phyloP scores from a whole-genome alignment of 208 protist genomes.

The Novymonas esmeraldas region DNA sequence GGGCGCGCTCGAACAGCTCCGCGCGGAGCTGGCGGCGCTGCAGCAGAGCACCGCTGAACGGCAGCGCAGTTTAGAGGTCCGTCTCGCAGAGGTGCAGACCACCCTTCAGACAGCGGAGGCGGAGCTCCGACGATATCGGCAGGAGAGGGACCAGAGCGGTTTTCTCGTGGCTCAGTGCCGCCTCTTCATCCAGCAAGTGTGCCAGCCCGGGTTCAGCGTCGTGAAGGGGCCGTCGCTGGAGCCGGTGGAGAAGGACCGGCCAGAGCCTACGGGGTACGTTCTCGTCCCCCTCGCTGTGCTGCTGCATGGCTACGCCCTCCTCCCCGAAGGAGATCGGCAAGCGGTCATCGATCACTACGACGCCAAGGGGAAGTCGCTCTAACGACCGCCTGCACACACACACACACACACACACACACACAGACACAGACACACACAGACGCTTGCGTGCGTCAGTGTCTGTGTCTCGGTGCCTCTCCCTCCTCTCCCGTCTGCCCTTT shows the following conservation, averaged over 20 bases:
- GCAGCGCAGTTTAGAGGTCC: constrained; percentile 41
- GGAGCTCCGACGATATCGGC: constrained; percentile 18
- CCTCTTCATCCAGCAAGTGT: constrained; percentile 77
- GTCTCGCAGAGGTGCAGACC: constrained; percentile 29
- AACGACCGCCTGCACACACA: not conserved
- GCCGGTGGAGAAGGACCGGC: constrained; percentile 70
- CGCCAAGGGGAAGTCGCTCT: constrained; percentile 22
- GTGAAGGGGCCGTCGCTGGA: constrained; percentile 78
- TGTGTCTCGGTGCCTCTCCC: no score
- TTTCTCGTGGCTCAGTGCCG: constrained; percentile 72
- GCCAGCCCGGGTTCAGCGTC: constrained; percentile 81
- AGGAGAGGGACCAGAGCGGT: constrained; percentile 38
- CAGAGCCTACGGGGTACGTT: constrained; percentile 81
- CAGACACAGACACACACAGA: no score
- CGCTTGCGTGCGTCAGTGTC: no score
- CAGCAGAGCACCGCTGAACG: constrained; percentile 16
- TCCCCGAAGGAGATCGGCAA: constrained; percentile 61
- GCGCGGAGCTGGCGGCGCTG: constrained; percentile 27
- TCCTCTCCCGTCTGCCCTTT: no score
- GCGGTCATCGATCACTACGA: constrained; percentile 77
- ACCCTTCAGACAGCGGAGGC: constrained; percentile 13
- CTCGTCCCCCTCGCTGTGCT: constrained; percentile 75
- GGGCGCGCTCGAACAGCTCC: constrained; percentile 9
- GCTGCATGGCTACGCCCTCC: constrained; percentile 82
- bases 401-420: not conserved